These are phyloP conservation scores for Poa pratensis DNA, from an alignment of 176 grass and related monocot genomes.

Conservation along the genomic window DNA sequence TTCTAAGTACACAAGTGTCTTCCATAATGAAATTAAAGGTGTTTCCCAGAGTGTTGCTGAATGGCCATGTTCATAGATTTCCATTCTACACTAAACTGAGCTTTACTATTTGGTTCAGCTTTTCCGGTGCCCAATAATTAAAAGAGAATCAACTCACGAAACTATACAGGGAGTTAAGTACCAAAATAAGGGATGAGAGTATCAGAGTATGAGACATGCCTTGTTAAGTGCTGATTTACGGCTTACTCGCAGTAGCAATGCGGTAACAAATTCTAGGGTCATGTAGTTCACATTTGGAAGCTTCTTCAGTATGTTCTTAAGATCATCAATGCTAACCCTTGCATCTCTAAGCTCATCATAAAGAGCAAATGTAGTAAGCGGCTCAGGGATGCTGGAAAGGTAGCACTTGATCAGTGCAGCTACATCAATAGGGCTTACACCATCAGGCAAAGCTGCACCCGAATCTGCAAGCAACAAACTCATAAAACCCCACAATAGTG, in stretches of 20 bases:
- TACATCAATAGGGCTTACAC: slow-evolving; percentile 67
- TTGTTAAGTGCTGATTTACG: slow-evolving; percentile 94
- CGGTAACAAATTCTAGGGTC: slow-evolving; percentile 93
- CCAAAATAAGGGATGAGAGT: slow-evolving; percentile 25
- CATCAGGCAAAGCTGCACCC: slow-evolving; percentile 74
- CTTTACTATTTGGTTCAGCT: slow-evolving; percentile 1
- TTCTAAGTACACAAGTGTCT: not conserved
- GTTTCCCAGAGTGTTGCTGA: not conserved
- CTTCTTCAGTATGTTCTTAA: slow-evolving; percentile 95
- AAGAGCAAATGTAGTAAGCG: slow-evolving; percentile 67
- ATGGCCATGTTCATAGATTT: not conserved
- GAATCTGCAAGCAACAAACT: slow-evolving; percentile 64
- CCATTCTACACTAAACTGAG: slow-evolving; percentile 17
- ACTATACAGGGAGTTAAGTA: not conserved
- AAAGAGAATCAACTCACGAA: slow-evolving; percentile 15
- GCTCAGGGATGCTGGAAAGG: slow-evolving; percentile 91
- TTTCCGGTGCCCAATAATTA: not conserved
- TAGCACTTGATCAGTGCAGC: slow-evolving; percentile 90
- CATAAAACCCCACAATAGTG: slow-evolving; percentile 23
- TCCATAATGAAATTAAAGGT: not conserved
- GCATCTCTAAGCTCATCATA: slow-evolving; percentile 88
- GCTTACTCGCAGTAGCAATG: slow-evolving; percentile 85
- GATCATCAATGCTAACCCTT: slow-evolving; percentile 77
- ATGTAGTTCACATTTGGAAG: slow-evolving; percentile 98
- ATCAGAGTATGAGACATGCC: slow-evolving; percentile 49